phyloP scores from a whole-genome alignment of 2,329 filamentous ascomycete genomes.

The Colletotrichum sp. region DNA sequence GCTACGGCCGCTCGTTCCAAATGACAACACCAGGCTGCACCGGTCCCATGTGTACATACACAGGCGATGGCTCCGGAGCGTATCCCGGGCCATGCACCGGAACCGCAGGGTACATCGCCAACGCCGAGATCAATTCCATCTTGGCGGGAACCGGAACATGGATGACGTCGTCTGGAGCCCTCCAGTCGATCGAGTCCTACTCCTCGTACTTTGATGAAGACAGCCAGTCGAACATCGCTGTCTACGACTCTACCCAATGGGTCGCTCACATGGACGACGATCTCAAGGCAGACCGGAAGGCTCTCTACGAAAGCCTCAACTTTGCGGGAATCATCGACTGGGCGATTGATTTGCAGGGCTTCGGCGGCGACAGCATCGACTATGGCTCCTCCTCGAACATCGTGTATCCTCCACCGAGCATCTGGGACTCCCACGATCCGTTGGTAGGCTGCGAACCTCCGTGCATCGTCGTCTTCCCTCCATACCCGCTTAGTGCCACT shows the following conservation, averaged over 20 bases:
- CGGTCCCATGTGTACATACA: slow-evolving; percentile 28
- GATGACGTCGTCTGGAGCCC: background rate
- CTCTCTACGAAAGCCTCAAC: slow-evolving; percentile 26
- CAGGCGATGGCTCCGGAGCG: slow-evolving; percentile 24
- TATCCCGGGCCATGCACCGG: slow-evolving; percentile 29
- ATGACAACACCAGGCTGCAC: slow-evolving; percentile 35
- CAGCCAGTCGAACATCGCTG: background rate
- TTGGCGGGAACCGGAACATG: background rate
- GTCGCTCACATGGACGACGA: slow-evolving; percentile 36
- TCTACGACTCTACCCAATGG: slow-evolving; percentile 35
- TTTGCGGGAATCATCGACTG: slow-evolving; percentile 36
- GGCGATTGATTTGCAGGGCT: slow-evolving; percentile 33
- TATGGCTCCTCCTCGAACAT: background rate
- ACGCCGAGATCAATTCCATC: slow-evolving; percentile 33
- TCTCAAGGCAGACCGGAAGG: slow-evolving; percentile 26
- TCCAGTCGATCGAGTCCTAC: background rate
- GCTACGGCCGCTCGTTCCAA: slow-evolving; percentile 37
- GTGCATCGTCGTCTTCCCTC: too few species aligned
- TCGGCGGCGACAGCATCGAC: background rate
- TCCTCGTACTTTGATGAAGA: too few species aligned
- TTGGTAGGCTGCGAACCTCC: too few species aligned
- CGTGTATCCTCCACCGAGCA: too few species aligned
- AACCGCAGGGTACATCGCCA: slow-evolving; percentile 34
- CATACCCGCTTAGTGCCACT: too few species aligned
- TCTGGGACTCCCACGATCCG: too few species aligned